Evolutionary conservation across 192 early-diverging fungal genomes (phyloP).

Genomic region (Umbelopsis ramanniana): DNA sequence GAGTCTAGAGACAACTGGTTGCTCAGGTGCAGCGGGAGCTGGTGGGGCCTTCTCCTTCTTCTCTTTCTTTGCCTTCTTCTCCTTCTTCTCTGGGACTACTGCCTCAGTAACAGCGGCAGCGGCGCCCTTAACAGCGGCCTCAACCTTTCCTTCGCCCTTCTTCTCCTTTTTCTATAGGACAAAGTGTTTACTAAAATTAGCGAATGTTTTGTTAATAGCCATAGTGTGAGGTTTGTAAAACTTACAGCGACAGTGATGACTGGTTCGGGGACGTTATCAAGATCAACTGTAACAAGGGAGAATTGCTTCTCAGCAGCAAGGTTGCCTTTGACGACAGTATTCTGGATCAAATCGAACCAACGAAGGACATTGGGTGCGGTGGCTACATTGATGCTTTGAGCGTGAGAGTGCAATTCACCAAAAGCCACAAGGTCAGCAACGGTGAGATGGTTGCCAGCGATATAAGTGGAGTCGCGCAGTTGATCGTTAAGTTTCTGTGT

Average conservation of each 20-base stretch:
- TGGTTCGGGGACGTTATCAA: constrained; percentile 51
- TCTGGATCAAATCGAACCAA: constrained; percentile 83
- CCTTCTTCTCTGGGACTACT: constrained; percentile 44
- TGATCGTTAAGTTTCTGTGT: constrained; percentile 52
- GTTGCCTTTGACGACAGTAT: constrained; percentile 54
- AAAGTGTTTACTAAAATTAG: not conserved
- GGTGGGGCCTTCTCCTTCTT: constrained; percentile 64
- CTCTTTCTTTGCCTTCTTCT: constrained; percentile 63
- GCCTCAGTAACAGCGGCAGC: constrained; percentile 36
- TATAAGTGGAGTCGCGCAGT: constrained; percentile 65
- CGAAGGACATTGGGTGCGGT: constrained; percentile 65
- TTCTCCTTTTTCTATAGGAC: constrained; percentile 38
- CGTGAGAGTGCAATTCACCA: constrained; percentile 64
- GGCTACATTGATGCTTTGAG: constrained; percentile 40
- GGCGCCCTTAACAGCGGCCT: constrained; percentile 27
- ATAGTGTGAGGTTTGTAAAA: not conserved
- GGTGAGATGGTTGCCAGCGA: constrained; percentile 66
- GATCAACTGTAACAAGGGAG: constrained; percentile 40
- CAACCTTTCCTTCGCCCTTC: constrained; percentile 38
- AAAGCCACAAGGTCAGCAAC: constrained; percentile 72
- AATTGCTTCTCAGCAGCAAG: constrained; percentile 55
- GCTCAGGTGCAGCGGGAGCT: constrained; percentile 53
- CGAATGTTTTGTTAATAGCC: not conserved
- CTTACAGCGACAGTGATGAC: constrained; percentile 25
- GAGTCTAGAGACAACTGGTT: constrained; percentile 73